A percentile compares a stretch with the other conserved stretches of the same genome.
These are phyloP conservation scores for Mycothermus thermophilus DNA, from an alignment of 495 filamentous ascomycete species.

Conservation along the genomic window DNA sequence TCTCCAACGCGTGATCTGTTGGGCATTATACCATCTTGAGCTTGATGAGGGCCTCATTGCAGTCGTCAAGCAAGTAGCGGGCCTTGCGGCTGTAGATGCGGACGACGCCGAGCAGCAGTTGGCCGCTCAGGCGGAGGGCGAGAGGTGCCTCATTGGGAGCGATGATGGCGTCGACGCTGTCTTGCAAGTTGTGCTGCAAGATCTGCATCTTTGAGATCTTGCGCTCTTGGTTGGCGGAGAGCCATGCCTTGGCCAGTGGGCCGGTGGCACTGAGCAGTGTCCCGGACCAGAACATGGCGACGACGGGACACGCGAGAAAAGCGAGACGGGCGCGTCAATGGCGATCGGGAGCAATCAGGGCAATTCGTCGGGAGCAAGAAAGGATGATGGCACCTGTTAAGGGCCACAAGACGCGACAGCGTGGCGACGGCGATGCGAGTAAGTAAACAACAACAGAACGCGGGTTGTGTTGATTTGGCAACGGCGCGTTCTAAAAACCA, in stretches of 20 bases:
- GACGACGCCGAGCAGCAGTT: slow-evolving; percentile 87
- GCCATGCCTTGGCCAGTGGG: slow-evolving; percentile 93
- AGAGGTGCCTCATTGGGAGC: slow-evolving; percentile 87
- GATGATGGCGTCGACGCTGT: slow-evolving; percentile 88
- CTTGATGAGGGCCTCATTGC: slow-evolving; percentile 91
- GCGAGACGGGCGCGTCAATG: slow-evolving; percentile 16
- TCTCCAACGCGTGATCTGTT: not conserved
- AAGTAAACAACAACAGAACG: slow-evolving; percentile 25
- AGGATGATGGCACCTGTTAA: slow-evolving; percentile 5
- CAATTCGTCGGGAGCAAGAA: slow-evolving; percentile 7
- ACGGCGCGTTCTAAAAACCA: slow-evolving; percentile 9
- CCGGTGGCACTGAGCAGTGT: slow-evolving; percentile 91
- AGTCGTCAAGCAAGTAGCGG: slow-evolving; percentile 89
- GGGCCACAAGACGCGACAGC: slow-evolving; percentile 3
- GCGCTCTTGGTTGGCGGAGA: slow-evolving; percentile 93
- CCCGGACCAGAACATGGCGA: slow-evolving; percentile 94
- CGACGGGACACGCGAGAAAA: slow-evolving; percentile 25
- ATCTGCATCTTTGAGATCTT: slow-evolving; percentile 94
- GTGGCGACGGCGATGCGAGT: slow-evolving; percentile 7
- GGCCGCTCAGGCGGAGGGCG: slow-evolving; percentile 84
- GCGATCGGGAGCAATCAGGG: slow-evolving; percentile 9
- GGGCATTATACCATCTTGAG: slow-evolving; percentile 73
- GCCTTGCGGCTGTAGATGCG: slow-evolving; percentile 95
- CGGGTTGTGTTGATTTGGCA: slow-evolving; percentile 27
- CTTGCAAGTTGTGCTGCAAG: slow-evolving; percentile 79